Base-by-base conservation (phyloP, 805 yeast species). In the Kodamaea jinghongensis region DNA sequence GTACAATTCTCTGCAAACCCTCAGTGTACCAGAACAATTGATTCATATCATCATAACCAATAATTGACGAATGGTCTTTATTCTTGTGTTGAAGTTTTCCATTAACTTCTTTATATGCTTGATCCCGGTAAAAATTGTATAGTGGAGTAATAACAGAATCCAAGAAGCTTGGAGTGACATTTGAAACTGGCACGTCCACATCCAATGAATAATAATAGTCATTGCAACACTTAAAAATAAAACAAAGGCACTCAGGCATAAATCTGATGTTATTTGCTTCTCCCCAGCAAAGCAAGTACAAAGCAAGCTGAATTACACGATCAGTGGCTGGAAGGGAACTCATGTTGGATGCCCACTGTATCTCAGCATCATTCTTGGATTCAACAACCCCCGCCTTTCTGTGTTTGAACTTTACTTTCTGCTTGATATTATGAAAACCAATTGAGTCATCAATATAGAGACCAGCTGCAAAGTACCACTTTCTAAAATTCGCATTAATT, bases 41-140 rank as follows among this genome's bases (percentile, higher is more conserved):
- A 55, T 88, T 88, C 58, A 88, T 80, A 58, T 88, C 96, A 63
- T 88, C 96, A 58, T 88, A 88, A 0, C 96, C 96, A 43, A 88
- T 80, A 4, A 78, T 76, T 17, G 75, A 63, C 11, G 78, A 70
- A 54, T 88, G 91, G 53, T 84, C 91, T 41, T 70, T 75, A 44
- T 78, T 83, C 8, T 67, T 64, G 13, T 69, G 68, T 20, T 71
- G 61, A 55, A 67, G 72, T 15, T 58, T 60, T 0, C 74, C 80
- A 13, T 67, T 71, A 4, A 62, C 57, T 2, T 58, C 48, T 27
- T 65, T 71, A 49, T 73, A 82, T 3, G 75, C 63, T 52, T 79
- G 84, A 42, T 73, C 75, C 8, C 79, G 61, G 49, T 79, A 77
- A 46, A 63, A 79, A n/a, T 68, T 56, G 53, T 84, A 88, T 8